phyloP scores from a whole-genome alignment of 352 stramenopile genomes.

The Phytophthora litchii region DNA sequence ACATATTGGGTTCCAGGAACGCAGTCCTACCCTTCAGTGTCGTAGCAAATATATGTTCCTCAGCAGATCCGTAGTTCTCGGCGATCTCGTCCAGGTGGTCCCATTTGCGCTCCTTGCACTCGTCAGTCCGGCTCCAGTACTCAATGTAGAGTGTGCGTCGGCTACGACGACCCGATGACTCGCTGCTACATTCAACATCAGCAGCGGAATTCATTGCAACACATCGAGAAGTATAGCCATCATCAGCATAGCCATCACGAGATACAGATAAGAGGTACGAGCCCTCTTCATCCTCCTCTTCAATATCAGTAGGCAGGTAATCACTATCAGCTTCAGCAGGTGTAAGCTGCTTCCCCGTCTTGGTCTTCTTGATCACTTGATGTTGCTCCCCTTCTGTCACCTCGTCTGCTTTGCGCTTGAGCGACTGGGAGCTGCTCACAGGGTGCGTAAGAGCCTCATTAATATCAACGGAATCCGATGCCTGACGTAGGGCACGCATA shows the following conservation, averaged over 20 bases:
- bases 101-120: slow-evolving; percentile 90
- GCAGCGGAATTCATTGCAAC: slow-evolving; percentile 42
- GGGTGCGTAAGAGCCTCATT: slow-evolving; percentile 73
- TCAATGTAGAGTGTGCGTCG: slow-evolving; percentile 87
- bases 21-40: slow-evolving; percentile 83
- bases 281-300: slow-evolving; percentile 26
- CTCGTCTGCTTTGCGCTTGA: slow-evolving; percentile 65
- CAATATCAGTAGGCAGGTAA: slow-evolving; percentile 46
- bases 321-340: slow-evolving; percentile 44
- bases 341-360: slow-evolving; percentile 24
- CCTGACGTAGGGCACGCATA: slow-evolving; percentile 37
- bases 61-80: slow-evolving; percentile 71
- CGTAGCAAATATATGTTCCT: slow-evolving; percentile 87
- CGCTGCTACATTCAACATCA: slow-evolving; percentile 67
- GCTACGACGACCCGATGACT: slow-evolving; percentile 32
- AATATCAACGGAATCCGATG: slow-evolving; percentile 64
- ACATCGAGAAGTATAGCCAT: slow-evolving; percentile 31
- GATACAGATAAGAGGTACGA: neutral
- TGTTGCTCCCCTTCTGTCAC: slow-evolving; percentile 33
- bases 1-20: slow-evolving; percentile 90
- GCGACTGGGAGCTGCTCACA: slow-evolving; percentile 62
- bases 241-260: slow-evolving; percentile 31
- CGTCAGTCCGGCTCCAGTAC: slow-evolving; percentile 88
- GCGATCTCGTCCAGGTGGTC: slow-evolving; percentile 86
- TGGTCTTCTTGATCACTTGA: slow-evolving; percentile 36